Base-by-base conservation (phyloP, 305 asterid species). In the Petunia hybrid region DNA sequence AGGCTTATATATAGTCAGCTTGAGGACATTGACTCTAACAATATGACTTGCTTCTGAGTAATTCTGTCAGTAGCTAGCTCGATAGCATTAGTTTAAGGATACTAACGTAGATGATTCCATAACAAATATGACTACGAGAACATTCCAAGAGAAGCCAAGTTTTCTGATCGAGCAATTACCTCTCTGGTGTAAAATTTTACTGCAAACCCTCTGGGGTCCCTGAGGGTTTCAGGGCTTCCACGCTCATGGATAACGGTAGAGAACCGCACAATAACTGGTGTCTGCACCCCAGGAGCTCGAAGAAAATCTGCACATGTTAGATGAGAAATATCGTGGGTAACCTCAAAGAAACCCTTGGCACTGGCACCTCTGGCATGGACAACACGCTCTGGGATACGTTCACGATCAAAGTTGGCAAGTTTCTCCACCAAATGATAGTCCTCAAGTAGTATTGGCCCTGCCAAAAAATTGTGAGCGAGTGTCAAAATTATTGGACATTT, bases 391-490 rank as follows among this genome's bases (percentile, higher is more conserved):
- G 89, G 89, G 68, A 86, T 86, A 55, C 87, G 80, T 71, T 86
- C 89, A 36, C 89, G 80, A n/a, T 86, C 89, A 67, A 86, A 86
- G 84, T 86, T 86, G 8, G 89, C 89, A 63, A 84, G 86, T 78
- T 86, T 86, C 85, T 86, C 89, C 83, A 84, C 89, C 87, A 86
- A 80, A 81, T 86, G 89, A 69, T 86, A 86, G 67, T 86, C 89
- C 79, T 86, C 89, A 69, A 86, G 86, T 39, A 86, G 75, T 53
- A 86, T 42, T 51, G 89, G 89, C 61, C 87, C 89, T 86, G 77
- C 2, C 41, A 31, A 59, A 67, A 56, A 56, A 56, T n/a, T 22
- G 57, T 51, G n/a, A 51, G 3, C 31, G 3, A 51, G 57, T 51
- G 9, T 51, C 4, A 51, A 51, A 51, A 51, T 2, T 51, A 51